phyloP scores from a whole-genome alignment of 2,329 filamentous ascomycete genomes.

The Cadophora sp. region DNA sequence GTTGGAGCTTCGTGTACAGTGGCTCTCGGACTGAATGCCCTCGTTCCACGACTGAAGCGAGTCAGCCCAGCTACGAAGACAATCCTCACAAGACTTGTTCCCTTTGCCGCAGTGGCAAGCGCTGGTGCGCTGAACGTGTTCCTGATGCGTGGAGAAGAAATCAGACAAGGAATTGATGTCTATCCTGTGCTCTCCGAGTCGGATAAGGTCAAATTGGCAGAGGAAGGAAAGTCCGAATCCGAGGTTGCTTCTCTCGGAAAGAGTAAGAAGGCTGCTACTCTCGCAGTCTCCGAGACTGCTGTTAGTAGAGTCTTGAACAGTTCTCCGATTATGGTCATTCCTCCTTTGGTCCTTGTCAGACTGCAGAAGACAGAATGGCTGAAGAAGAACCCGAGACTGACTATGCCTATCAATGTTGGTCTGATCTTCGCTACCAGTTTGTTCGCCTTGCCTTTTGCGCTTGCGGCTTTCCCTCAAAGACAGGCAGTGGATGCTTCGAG shows the following conservation, averaged over 20 bases:
- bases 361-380: conserved; percentile 88
- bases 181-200: conserved; percentile 79
- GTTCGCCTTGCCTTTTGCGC: conserved; percentile 85
- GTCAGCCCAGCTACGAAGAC: conserved; percentile 77
- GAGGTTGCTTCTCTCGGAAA: conserved; percentile 79
- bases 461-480: conserved; percentile 91
- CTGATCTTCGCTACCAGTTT: conserved; percentile 88
- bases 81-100: conserved; percentile 85
- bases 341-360: conserved; percentile 82
- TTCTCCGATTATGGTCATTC: conserved; percentile 96
- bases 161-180: conserved; percentile 89
- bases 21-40: conserved; percentile 86
- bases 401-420: conserved; percentile 83
- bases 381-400: conserved; percentile 75
- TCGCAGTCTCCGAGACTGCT: conserved; percentile 94
- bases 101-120: conserved; percentile 92
- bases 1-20: conserved; percentile 94
- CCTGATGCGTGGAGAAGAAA: conserved; percentile 97
- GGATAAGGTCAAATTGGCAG: conserved; percentile 65
- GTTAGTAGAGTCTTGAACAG: conserved; percentile 91
- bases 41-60: conserved; percentile 83
- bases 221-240: conserved; percentile 66
- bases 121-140: conserved; percentile 95
- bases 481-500: conserved; percentile 78
- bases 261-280: conserved; percentile 83